phyloP scores from a whole-genome alignment of 2,329 filamentous ascomycete species.

The Apiospora kogelbergensis region DNA sequence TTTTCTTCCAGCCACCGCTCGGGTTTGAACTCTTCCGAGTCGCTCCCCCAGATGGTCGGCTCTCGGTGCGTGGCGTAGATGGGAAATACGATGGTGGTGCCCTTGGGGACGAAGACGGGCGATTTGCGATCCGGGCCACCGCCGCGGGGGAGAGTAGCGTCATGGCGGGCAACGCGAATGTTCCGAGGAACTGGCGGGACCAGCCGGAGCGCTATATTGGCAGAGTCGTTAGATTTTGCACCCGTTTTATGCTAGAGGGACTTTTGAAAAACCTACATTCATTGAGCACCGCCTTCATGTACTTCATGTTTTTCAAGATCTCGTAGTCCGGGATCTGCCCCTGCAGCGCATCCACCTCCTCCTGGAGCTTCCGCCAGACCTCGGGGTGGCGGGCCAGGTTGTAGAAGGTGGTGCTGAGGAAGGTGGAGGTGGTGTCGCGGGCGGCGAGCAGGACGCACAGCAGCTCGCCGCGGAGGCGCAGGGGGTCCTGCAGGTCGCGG shows the following conservation, averaged over 20 bases:
- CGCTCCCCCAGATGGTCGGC: constrained; percentile 35
- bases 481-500: neutral
- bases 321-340: constrained; percentile 51
- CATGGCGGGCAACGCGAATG: constrained; percentile 37
- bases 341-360: constrained; percentile 39
- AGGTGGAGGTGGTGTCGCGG: constrained; percentile 56
- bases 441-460: constrained; percentile 56
- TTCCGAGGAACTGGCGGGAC: constrained; percentile 45
- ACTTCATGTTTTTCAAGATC: constrained; percentile 56
- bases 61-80: constrained; percentile 34
- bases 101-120: constrained; percentile 32
- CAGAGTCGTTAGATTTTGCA: too few species aligned
- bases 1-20: constrained; percentile 31
- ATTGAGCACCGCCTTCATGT: constrained; percentile 42
- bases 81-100: constrained; percentile 26
- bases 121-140: constrained; percentile 33
- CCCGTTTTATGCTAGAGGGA: too few species aligned
- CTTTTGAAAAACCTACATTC: neutral
- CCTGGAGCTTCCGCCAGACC: constrained; percentile 43
- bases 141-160: constrained; percentile 37
- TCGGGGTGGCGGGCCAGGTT: constrained; percentile 44
- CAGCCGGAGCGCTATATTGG: constrained; percentile 43
- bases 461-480: constrained; percentile 42
- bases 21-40: constrained; percentile 35
- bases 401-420: constrained; percentile 50